These are phyloP conservation scores for Coniochaeta pulveracea DNA, from an alignment of 2,329 filamentous ascomycete species.

Conservation along the genomic window DNA sequence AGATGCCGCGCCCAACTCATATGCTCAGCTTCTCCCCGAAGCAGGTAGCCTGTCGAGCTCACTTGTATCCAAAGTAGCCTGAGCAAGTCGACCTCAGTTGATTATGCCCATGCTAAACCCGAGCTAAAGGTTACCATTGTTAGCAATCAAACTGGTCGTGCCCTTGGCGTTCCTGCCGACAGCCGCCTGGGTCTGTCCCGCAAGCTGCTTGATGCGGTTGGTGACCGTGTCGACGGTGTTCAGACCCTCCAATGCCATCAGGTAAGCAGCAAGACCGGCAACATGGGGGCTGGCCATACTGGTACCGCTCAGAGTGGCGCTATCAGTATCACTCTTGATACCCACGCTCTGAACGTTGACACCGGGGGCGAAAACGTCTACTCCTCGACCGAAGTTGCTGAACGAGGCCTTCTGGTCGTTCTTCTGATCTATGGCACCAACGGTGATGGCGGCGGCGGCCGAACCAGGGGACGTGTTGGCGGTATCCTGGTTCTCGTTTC, in stretches of 20 bases:
- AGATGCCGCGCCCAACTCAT: too few species aligned
- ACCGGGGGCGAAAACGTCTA: constrained; percentile 46
- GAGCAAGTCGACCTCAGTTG: constrained; percentile 6
- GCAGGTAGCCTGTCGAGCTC: too few species aligned
- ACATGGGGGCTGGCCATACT: constrained; percentile 60
- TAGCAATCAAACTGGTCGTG: constrained; percentile 43
- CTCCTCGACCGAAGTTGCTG: constrained; percentile 43
- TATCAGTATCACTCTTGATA: constrained; percentile 34
- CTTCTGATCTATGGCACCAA: constrained; percentile 44
- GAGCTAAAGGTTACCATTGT: constrained; percentile 42
- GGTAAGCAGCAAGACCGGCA: constrained; percentile 55
- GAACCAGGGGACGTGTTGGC: constrained; percentile 40
- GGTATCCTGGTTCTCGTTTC: constrained; percentile 45
- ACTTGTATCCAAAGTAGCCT: not conserved
- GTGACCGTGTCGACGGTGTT: constrained; percentile 30
- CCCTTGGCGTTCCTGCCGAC: constrained; percentile 28
- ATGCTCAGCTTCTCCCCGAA: too few species aligned
- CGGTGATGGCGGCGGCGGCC: constrained; percentile 43
- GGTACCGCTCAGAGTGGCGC: constrained; percentile 37
- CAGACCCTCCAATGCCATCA: constrained; percentile 46
- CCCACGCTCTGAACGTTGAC: constrained; percentile 41
- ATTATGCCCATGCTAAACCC: too few species aligned
- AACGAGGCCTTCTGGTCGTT: constrained; percentile 38
- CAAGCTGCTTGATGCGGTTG: constrained; percentile 40
- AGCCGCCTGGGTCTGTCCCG: constrained; percentile 28